phyloP scores from a whole-genome alignment of 2,329 filamentous ascomycete genomes.

The Byssoonygena ceratinophila region DNA sequence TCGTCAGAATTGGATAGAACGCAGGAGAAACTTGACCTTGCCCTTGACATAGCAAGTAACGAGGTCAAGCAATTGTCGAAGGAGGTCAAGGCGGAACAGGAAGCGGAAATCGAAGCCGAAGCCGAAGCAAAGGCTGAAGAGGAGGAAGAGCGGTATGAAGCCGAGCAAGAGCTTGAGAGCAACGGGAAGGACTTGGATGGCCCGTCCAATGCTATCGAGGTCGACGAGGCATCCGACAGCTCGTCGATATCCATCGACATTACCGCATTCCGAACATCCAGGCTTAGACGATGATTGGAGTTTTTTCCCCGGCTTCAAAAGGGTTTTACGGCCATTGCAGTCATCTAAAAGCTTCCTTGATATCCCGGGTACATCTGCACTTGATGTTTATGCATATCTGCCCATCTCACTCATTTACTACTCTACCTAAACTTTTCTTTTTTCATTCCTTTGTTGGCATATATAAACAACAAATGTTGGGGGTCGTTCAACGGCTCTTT shows the following conservation, averaged over 20 bases:
- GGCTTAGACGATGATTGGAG: constrained; percentile 17
- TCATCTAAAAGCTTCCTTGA: constrained; percentile 1
- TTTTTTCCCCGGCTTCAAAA: background rate
- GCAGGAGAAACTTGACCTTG: constrained; percentile 52
- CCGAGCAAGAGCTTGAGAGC: constrained; percentile 5
- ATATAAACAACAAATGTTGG: background rate
- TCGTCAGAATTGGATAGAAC: constrained; percentile 63
- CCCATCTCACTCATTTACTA: constrained; percentile 3
- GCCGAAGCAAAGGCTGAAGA: constrained; percentile 8
- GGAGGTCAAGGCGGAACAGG: constrained; percentile 36
- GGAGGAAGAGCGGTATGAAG: constrained; percentile 12
- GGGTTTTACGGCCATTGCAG: background rate
- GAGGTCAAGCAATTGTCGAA: constrained; percentile 49
- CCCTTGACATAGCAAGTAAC: constrained; percentile 50
- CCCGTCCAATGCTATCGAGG: constrained; percentile 24
- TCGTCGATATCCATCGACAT: constrained; percentile 30
- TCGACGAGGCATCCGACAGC: constrained; percentile 28
- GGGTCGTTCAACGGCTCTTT: background rate
- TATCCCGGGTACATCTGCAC: constrained; percentile 1
- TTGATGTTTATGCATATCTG: background rate
- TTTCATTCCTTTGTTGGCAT: background rate
- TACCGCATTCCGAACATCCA: constrained; percentile 26
- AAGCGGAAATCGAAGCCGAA: constrained; percentile 16
- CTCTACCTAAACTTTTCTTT: background rate
- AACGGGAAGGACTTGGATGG: constrained; percentile 16